phyloP scores from a whole-genome alignment of 352 stramenopile species.

The Pilasporangium apinafurcum region DNA sequence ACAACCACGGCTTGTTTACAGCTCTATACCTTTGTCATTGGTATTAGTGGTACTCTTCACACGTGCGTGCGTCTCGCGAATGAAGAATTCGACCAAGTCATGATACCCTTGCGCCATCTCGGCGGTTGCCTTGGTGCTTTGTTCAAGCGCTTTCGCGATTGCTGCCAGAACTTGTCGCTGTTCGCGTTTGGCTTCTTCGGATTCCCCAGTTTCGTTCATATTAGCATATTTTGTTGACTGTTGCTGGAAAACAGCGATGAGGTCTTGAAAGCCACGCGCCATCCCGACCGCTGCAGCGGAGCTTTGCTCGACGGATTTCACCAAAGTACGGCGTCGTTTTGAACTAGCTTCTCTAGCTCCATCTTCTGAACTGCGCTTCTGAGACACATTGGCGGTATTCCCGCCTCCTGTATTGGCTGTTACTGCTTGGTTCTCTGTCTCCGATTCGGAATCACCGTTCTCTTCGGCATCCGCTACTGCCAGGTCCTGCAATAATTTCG shows the following conservation, averaged over 20 bases:
- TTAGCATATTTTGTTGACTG: constrained; percentile 14
- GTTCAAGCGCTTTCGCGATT: constrained; percentile 31
- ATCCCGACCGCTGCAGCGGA: constrained; percentile 33
- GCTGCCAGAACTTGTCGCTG: constrained; percentile 25
- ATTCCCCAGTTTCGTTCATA: constrained; percentile 8
- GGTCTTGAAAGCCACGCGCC: constrained; percentile 34
- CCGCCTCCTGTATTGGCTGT: too few relatives aligned
- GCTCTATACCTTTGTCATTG: too few relatives aligned
- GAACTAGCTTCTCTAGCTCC: constrained; percentile 2
- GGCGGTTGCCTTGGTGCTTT: constrained; percentile 32
- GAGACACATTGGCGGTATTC: too few relatives aligned
- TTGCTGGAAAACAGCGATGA: constrained; percentile 25
- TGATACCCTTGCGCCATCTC: constrained; percentile 37
- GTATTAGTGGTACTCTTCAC: too few relatives aligned
- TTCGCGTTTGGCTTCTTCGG: constrained; percentile 3
- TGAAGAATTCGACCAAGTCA: constrained; percentile 23
- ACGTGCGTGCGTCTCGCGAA: constrained; percentile 12
- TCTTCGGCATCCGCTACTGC: constrained; percentile 6
- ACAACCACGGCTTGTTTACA: too few relatives aligned
- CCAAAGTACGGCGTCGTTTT: constrained; percentile 22
- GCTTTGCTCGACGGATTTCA: constrained; percentile 43
- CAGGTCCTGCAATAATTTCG: constrained; percentile 15
- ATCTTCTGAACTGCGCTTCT: not conserved
- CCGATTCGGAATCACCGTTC: not conserved
- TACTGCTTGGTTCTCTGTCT: not conserved